Percentiles rank a stretch among this genome's conserved stretches.
Conservation (phyloP, 805 yeast species). For the Candida berthetii region DNA sequence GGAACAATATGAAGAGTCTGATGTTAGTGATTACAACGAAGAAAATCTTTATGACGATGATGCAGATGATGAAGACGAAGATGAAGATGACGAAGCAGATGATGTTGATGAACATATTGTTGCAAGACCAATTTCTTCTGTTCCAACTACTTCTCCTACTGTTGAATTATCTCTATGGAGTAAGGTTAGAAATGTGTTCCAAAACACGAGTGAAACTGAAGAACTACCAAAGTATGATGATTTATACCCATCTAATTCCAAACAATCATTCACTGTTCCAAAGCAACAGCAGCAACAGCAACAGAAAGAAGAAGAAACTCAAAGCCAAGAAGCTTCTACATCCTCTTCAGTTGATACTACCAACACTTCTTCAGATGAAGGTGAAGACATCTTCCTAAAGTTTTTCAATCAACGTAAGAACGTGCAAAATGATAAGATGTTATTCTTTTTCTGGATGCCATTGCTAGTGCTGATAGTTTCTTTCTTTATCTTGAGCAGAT, state of each 20-base stretch:
- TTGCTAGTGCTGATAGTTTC: constrained; percentile 51
- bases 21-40: constrained; percentile 21
- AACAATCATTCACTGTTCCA: constrained; percentile 9
- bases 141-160: neutral
- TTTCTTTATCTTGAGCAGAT: constrained; percentile 31
- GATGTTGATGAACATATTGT: neutral
- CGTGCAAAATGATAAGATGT: constrained; percentile 69
- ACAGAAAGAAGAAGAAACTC: too few relatives aligned
- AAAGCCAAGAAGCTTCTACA: too few relatives aligned
- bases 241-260: constrained; percentile 45
- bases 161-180: constrained; percentile 27
- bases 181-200: constrained; percentile 28
- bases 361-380: constrained; percentile 4
- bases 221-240: constrained; percentile 71
- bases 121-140: neutral
- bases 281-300: constrained; percentile 4
- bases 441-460: constrained; percentile 90
- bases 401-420: constrained; percentile 38
- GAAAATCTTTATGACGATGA: constrained; percentile 18
- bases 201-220: constrained; percentile 21
- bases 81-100: constrained; percentile 5
- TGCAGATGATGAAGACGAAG: constrained; percentile 14
- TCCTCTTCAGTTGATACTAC: constrained; percentile 9
- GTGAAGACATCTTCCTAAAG: constrained; percentile 28
- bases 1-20: constrained; percentile 16